Percentiles rank a stretch among this genome's conserved stretches.
phyloP scores from a whole-genome alignment of 2,329 filamentous ascomycete species.

The Fusarium clavum region DNA sequence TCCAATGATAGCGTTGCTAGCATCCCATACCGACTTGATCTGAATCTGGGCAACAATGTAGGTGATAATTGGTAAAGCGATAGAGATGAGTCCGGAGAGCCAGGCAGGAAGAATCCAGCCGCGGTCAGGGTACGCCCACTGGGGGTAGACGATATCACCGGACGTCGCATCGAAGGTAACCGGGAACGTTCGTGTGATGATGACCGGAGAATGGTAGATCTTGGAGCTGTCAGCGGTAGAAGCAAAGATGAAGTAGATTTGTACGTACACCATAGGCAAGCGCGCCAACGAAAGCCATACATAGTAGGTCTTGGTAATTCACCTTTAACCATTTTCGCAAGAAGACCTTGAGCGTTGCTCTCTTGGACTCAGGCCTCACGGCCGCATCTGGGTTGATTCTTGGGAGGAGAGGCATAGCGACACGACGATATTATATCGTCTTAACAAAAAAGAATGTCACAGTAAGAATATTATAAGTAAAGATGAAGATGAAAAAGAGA shows the following conservation, averaged over 20 bases:
- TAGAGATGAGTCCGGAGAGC: constrained; percentile 66
- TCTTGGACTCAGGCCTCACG: constrained; percentile 7
- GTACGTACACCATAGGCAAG: constrained; percentile 48
- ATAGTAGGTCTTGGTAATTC: constrained; percentile 69
- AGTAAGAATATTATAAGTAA: background rate
- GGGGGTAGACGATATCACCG: constrained; percentile 71
- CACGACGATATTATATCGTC: background rate
- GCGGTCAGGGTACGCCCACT: constrained; percentile 73
- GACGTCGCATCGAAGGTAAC: constrained; percentile 64
- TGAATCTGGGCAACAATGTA: constrained; percentile 69
- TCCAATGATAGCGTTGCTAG: constrained; percentile 72
- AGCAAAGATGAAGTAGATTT: accelerated
- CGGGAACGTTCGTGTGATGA: constrained; percentile 69
- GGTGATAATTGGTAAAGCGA: constrained; percentile 67
- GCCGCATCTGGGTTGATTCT: constrained; percentile 18
- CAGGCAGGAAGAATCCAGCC: constrained; percentile 71
- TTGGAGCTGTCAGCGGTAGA: constrained; percentile 41
- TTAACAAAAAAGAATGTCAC: background rate
- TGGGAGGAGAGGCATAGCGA: constrained; percentile 39
- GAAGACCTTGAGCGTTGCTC: constrained; percentile 38
- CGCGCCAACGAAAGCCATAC: constrained; percentile 64
- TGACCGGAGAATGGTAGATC: constrained; percentile 66
- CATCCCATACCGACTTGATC: constrained; percentile 67
- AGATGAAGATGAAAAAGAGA: background rate
- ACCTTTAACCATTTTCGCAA: constrained; percentile 65